Conservation (phyloP, 768 basidiomycete genomes). For the Mrakia blollopis region DNA sequence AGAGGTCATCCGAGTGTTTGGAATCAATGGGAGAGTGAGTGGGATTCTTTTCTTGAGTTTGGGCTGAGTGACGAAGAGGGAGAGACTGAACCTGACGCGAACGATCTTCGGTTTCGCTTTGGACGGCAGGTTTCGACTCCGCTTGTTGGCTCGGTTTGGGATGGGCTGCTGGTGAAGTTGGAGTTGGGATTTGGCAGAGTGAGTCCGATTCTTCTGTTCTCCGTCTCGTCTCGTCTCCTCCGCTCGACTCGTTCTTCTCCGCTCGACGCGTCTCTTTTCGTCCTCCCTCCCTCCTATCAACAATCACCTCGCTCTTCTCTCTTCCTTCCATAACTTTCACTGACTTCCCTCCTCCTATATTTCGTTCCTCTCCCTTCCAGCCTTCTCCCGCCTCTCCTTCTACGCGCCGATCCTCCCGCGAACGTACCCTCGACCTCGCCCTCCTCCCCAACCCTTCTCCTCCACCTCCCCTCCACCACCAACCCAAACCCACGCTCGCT, state of each 20-base stretch:
- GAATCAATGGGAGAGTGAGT: slow-evolving; percentile 17
- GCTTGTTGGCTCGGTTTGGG: slow-evolving; percentile 27
- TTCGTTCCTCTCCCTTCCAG: neutral
- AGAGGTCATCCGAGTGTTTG: slow-evolving; percentile 15
- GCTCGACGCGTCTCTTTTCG: neutral
- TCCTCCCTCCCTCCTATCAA: neutral
- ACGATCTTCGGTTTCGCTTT: neutral
- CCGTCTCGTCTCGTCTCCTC: no score
- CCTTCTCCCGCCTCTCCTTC: slow-evolving; percentile 15
- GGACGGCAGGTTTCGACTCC: neutral
- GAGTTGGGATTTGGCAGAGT: slow-evolving; percentile 30
- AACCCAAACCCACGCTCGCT: neutral
- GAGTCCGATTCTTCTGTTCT: neutral
- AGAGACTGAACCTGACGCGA: no score
- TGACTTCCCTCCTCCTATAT: no score
- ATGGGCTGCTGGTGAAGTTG: slow-evolving; percentile 29
- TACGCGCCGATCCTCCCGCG: slow-evolving; percentile 10
- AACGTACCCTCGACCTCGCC: neutral
- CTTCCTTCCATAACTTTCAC: neutral
- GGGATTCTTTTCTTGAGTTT: neutral
- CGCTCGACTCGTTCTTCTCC: neutral
- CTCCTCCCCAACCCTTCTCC: neutral
- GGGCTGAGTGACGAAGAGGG: no score
- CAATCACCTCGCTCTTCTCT: neutral
- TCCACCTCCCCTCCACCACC: neutral